Conservation (phyloP, 257 asterid species). For the Lycium barbarum region DNA sequence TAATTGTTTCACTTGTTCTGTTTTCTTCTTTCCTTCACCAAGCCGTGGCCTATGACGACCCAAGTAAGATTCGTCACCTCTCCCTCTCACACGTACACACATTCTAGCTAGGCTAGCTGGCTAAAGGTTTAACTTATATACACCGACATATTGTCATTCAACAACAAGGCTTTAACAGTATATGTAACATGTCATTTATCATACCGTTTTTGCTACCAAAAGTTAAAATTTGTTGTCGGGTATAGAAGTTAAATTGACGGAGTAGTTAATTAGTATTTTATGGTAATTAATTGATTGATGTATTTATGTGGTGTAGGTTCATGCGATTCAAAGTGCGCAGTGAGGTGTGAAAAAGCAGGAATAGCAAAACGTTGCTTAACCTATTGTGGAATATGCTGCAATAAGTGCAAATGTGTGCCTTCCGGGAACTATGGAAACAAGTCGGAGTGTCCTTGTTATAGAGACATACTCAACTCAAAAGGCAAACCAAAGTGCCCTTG, state of each 20-base stretch:
- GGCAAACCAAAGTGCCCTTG: constrained; percentile 57
- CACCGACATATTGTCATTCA: background rate
- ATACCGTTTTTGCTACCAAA: background rate
- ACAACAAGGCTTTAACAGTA: too few relatives aligned
- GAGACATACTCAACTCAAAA: constrained; percentile 49
- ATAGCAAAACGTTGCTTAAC: constrained; percentile 45
- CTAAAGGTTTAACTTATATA: background rate
- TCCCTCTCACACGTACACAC: background rate
- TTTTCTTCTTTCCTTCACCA: constrained; percentile 37
- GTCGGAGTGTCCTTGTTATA: constrained; percentile 55
- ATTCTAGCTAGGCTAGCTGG: background rate
- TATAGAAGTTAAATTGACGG: background rate
- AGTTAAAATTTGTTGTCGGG: too few relatives aligned
- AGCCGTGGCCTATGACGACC: constrained; percentile 27
- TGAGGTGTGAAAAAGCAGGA: constrained; percentile 53
- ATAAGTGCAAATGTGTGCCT: constrained; percentile 53
- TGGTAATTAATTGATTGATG: background rate
- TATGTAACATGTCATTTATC: background rate
- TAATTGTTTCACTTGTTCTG: constrained; percentile 40
- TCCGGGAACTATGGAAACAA: constrained; percentile 57
- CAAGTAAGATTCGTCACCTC: constrained; percentile 31
- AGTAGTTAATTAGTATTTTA: background rate
- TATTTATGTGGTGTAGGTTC: constrained; percentile 27
- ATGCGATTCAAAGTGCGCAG: constrained; percentile 41
- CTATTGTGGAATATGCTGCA: constrained; percentile 50